phyloP scores from a whole-genome alignment of 768 basidiomycete genomes.

The Podaxis mareebaensis region DNA sequence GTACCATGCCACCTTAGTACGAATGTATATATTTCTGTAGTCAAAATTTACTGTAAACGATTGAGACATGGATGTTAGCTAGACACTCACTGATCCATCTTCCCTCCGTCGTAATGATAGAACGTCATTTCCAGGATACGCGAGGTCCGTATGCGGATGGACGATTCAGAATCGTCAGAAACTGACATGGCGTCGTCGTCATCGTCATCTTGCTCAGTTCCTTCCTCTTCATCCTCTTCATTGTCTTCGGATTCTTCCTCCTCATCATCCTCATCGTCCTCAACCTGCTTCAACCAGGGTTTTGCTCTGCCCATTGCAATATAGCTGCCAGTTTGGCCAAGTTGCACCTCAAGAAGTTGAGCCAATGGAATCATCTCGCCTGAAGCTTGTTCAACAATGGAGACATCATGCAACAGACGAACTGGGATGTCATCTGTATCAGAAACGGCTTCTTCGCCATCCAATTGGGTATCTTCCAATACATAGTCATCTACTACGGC shows the following conservation, averaged over 20 bases:
- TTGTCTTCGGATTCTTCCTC: constrained; percentile 24
- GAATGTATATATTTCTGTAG: constrained; percentile 61
- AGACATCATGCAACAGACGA: constrained; percentile 54
- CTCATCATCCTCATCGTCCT: constrained; percentile 29
- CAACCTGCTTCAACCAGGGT: constrained; percentile 33
- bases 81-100: constrained; percentile 46
- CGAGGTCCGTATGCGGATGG: constrained; percentile 27
- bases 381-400: constrained; percentile 45
- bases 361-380: constrained; percentile 40
- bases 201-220: constrained; percentile 22
- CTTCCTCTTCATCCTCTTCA: constrained; percentile 12
- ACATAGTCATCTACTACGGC: constrained; percentile 25
- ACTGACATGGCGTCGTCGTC: background rate
- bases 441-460: constrained; percentile 44
- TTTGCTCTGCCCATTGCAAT: constrained; percentile 42
- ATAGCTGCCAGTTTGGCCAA: constrained; percentile 24
- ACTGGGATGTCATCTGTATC: constrained; percentile 48
- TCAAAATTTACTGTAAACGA: background rate
- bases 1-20: constrained; percentile 69
- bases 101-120: constrained; percentile 37
- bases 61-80: background rate
- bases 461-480: constrained; percentile 39
- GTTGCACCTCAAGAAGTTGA: constrained; percentile 36
- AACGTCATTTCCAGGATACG: constrained; percentile 47
- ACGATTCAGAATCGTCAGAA: background rate